phyloP scores from a whole-genome alignment of 805 yeast species.

The Clavispora carvajalis region DNA sequence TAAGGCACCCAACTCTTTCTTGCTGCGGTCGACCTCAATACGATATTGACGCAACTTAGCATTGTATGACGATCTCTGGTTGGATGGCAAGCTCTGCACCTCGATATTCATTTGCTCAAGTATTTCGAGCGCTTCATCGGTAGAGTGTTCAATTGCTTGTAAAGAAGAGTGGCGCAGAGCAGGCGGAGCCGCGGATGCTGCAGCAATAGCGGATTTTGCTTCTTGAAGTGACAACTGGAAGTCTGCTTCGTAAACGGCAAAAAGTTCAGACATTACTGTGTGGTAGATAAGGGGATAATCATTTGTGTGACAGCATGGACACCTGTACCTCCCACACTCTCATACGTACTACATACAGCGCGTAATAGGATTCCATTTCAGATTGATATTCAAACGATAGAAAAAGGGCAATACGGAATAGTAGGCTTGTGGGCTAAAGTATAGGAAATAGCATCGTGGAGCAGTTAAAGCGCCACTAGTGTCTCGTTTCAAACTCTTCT shows the following conservation, averaged over 20 bases:
- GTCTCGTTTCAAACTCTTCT: constrained; percentile 47
- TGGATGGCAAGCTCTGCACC: constrained; percentile 77
- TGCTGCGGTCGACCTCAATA: constrained; percentile 51
- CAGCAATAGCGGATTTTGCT: constrained; percentile 58
- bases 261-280: constrained; percentile 43
- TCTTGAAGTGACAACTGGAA: constrained; percentile 66
- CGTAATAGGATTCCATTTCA: no score
- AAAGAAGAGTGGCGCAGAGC: constrained; percentile 51
- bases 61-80: constrained; percentile 63
- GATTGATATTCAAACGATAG: no score
- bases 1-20: constrained; percentile 47
- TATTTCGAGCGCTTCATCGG: constrained; percentile 78
- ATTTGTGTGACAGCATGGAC: not conserved
- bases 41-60: constrained; percentile 71
- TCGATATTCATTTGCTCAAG: constrained; percentile 86
- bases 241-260: constrained; percentile 64
- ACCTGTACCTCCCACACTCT: not conserved
- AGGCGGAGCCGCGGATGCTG: constrained; percentile 45
- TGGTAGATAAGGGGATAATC: not conserved
- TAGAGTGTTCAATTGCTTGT: constrained; percentile 56
- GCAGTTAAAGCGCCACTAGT: constrained; percentile 3
- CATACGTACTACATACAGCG: no score
- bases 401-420: no score
- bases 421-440: no score
- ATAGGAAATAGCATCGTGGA: no score